These are phyloP conservation scores for Ligustrum vulgare DNA, from an alignment of 257 asterid genomes.

Conservation along the genomic window DNA sequence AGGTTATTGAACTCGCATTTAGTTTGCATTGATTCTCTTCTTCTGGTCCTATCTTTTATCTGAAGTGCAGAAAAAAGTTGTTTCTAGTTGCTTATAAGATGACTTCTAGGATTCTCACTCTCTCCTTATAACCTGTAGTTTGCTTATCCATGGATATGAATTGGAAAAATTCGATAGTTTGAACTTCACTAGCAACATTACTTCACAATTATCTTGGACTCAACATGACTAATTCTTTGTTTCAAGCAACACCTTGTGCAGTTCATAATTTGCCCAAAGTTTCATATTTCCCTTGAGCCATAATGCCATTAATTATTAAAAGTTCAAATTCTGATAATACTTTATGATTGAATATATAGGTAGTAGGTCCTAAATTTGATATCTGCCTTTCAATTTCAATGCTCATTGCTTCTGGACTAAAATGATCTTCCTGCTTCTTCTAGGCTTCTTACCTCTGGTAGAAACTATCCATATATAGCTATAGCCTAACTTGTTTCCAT, in stretches of 20 bases:
- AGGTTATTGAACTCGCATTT: slow-evolving; percentile 46
- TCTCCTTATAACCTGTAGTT: background rate
- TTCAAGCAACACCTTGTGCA: background rate
- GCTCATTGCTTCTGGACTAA: background rate
- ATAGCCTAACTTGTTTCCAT: too few relatives aligned
- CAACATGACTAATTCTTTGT: background rate
- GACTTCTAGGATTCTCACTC: background rate
- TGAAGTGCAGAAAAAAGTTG: background rate
- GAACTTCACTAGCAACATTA: background rate
- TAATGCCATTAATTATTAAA: background rate
- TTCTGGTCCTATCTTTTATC: background rate
- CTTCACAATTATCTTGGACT: background rate
- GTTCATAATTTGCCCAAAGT: background rate
- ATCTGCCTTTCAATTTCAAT: background rate
- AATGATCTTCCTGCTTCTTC: slow-evolving; percentile 14
- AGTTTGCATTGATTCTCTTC: background rate
- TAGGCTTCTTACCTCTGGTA: background rate
- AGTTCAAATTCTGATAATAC: background rate
- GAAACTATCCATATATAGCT: background rate
- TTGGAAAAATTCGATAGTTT: background rate
- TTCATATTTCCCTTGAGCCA: background rate
- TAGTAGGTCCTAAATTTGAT: background rate
- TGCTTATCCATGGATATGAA: background rate
- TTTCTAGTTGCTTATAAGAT: background rate
- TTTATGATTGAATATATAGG: background rate